Evolutionary conservation across 2,329 filamentous ascomycete genomes (phyloP), one percentile per base, ranked within the genome.

Genomic region (Zopfia rhizophila): DNA sequence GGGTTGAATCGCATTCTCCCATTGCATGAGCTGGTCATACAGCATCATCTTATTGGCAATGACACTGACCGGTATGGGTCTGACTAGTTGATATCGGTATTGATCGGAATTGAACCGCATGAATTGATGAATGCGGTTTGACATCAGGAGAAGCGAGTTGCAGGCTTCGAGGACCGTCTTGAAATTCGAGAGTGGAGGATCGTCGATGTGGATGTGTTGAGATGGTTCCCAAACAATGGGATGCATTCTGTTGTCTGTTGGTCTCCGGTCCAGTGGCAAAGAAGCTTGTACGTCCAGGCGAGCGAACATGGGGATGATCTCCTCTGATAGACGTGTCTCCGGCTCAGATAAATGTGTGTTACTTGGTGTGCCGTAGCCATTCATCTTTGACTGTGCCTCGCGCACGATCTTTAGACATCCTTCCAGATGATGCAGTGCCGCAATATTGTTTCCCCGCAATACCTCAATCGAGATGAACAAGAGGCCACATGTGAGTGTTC

Each of bases 381-480:
- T 44, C 42, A 48, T 33, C 28, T 33, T 33, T 21, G 18, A 18
- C 23, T 48, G 45, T 11, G 45, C 39, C 42, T 53, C 48, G 24
- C 27, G 43, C 19, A 48, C 48, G 17, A 55, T 58, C 36, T 53
- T 55, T n/a, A 58, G 13, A 31, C 55, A 55, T 13, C 43, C 49
- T 7, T 51, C 47, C 7, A 58, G 25, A 36, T 58, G 55, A 14
- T 45, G 21, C 12, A 48, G 35, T 13, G 55, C 55, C 7, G 38
- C 48, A 3, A 25, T 12, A n/a, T 44, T 29, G 21, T 58, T 58
- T 7, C 51, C 55, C 18, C 52, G 29, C 7, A 58, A 10, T 3
- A 48, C 38, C 35, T 58, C 55, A 14, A 58, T 48, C 4, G 48
- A 48, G 22, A 55, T 55, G 38, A 58, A 58, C 5, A 58, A 36